phyloP scores from a whole-genome alignment of 1,139 yeast species.

The Casaregolazyma suthepensis region DNA sequence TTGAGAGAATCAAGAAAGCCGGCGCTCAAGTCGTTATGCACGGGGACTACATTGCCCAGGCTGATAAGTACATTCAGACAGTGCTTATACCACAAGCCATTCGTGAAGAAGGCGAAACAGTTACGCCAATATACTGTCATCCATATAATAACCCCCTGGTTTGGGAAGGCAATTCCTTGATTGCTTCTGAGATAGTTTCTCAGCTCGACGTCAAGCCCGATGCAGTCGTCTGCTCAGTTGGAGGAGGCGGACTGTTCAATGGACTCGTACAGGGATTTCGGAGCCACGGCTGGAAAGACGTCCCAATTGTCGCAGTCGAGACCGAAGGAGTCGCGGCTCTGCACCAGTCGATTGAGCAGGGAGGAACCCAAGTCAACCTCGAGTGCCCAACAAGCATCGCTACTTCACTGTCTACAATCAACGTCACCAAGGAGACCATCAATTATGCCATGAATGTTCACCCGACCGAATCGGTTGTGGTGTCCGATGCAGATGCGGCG shows the following conservation, averaged over 20 bases:
- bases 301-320: constrained; percentile 56
- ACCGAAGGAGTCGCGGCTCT: constrained; percentile 61
- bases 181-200: constrained; percentile 51
- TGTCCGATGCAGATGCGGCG: constrained; percentile 53
- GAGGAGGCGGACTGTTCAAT: constrained; percentile 69
- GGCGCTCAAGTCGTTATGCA: constrained; percentile 53
- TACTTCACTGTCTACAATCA: constrained; percentile 56
- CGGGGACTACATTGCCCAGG: constrained; percentile 59
- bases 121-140: constrained; percentile 49
- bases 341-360: constrained; percentile 41
- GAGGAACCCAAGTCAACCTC: constrained; percentile 30
- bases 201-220: constrained; percentile 40
- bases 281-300: constrained; percentile 36
- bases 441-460: constrained; percentile 36
- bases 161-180: constrained; percentile 64
- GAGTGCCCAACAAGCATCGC: constrained; percentile 51
- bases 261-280: constrained; percentile 57
- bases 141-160: constrained; percentile 62
- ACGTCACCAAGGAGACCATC: constrained; percentile 46
- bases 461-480: constrained; percentile 42
- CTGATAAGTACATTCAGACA: constrained; percentile 47
- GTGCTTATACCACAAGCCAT: constrained; percentile 30
- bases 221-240: constrained; percentile 63
- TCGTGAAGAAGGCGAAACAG: not conserved
- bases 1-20: constrained; percentile 38